Evolutionary conservation across 306 rosid species (phyloP).

Genomic region (Biancaea sappan): DNA sequence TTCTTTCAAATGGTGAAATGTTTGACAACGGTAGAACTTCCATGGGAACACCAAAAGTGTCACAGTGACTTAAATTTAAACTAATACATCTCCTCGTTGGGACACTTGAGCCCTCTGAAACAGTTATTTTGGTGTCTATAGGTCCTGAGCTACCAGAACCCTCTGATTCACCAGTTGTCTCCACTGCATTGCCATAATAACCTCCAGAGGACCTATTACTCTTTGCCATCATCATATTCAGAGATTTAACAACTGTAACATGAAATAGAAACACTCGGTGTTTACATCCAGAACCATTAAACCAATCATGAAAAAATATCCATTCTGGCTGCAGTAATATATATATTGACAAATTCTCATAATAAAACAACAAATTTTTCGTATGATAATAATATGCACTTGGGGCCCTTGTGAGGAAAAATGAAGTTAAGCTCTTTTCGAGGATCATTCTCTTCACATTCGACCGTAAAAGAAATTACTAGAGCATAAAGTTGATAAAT

Average conservation of each 20-base stretch:
- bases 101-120: conserved; percentile 67
- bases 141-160: conserved; percentile 81
- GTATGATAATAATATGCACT: neutral
- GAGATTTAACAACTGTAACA: conserved; percentile 5
- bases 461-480: neutral
- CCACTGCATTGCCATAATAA: conserved; percentile 52
- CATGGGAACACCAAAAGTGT: conserved; percentile 46
- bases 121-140: conserved; percentile 64
- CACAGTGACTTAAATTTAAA: conserved; percentile 48
- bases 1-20: conserved; percentile 50
- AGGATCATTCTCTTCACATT: neutral
- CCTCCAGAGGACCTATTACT: conserved; percentile 55
- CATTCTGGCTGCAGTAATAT: conserved; percentile 3
- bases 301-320: too few species aligned
- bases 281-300: conserved; percentile 3
- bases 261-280: neutral
- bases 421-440: too few species aligned
- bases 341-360: neutral
- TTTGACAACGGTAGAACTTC: conserved; percentile 64
- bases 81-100: conserved; percentile 66
- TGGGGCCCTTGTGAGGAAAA: neutral
- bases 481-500: neutral
- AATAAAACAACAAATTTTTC: neutral
- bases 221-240: conserved; percentile 46
- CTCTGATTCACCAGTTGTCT: conserved; percentile 68